These are phyloP conservation scores for Sarocladium oryzae DNA, from an alignment of 2,329 filamentous ascomycete species.

Conservation along the genomic window DNA sequence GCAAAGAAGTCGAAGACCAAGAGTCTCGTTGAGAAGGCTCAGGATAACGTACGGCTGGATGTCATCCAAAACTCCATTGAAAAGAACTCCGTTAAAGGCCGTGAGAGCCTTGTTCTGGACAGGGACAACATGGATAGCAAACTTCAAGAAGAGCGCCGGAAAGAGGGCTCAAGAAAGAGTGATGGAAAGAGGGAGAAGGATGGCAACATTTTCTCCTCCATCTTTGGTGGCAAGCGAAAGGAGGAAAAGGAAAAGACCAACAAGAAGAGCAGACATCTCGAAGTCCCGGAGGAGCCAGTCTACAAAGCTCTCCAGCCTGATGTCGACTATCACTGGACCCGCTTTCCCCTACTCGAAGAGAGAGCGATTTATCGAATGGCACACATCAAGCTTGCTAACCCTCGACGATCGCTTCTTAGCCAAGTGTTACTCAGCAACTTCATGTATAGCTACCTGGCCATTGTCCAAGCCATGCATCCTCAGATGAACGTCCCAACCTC, in stretches of 20 bases:
- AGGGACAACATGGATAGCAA: slow-evolving; percentile 66
- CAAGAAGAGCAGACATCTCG: slow-evolving; percentile 69
- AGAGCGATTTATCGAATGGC: slow-evolving; percentile 97
- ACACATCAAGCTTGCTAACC: slow-evolving; percentile 98
- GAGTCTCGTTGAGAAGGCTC: slow-evolving; percentile 46
- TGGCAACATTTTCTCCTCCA: slow-evolving; percentile 84
- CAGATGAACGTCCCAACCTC: slow-evolving; percentile 87
- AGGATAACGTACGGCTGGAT: slow-evolving; percentile 79
- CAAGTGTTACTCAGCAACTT: slow-evolving; percentile 97
- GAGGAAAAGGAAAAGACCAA: slow-evolving; percentile 65
- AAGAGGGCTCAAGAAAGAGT: slow-evolving; percentile 68
- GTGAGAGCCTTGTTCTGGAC: slow-evolving; percentile 70
- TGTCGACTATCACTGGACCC: slow-evolving; percentile 91
- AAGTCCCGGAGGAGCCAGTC: slow-evolving; percentile 71
- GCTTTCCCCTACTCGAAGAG: slow-evolving; percentile 92
- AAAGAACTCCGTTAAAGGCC: slow-evolving; percentile 49
- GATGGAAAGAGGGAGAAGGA: slow-evolving; percentile 88
- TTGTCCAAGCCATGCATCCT: slow-evolving; percentile 98
- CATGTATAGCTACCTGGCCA: slow-evolving; percentile 98
- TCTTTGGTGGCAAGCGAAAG: slow-evolving; percentile 92
- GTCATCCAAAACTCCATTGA: slow-evolving; percentile 86
- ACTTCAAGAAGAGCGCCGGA: slow-evolving; percentile 75
- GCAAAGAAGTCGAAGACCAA: slow-evolving; percentile 63
- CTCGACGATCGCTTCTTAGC: slow-evolving; percentile 81
- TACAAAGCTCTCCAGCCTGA: slow-evolving; percentile 72